Conservation (phyloP, 1,284 basidiomycete species). For the Naganishia liquefaciens region DNA sequence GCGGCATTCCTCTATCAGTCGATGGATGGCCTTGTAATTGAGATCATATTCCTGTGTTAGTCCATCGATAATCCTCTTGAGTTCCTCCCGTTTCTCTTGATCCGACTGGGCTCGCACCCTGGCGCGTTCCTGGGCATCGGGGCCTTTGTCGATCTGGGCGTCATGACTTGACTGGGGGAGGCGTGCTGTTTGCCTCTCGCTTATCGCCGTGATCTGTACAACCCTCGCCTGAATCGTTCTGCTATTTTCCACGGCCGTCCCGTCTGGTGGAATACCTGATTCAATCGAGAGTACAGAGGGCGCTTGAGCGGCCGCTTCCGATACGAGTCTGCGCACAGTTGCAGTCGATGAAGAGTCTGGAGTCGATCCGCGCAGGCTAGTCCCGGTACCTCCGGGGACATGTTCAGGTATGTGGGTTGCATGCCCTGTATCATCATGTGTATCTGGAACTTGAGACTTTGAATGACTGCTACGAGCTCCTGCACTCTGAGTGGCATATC, state of each 20-base stretch:
- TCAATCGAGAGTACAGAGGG: neutral
- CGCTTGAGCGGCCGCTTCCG: neutral
- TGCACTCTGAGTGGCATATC: neutral
- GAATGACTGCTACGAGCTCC: neutral
- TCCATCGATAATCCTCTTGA: conserved; percentile 18
- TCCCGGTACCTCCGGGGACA: neutral
- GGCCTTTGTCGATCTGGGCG: neutral
- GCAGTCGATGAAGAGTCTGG: neutral
- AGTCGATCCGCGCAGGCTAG: neutral
- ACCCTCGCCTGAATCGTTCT: neutral
- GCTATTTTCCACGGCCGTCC: neutral
- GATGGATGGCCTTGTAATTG: conserved; percentile 20
- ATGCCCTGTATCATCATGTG: neutral
- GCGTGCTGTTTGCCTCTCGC: no score
- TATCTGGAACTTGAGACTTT: conserved; percentile 21
- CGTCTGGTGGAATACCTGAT: neutral
- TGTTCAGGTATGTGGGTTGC: neutral
- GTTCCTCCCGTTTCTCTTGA: conserved; percentile 16
- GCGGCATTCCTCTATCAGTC: conserved; percentile 23
- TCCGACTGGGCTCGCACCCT: conserved; percentile 4
- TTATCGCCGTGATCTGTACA: neutral
- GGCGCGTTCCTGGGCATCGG: neutral
- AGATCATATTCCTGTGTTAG: conserved; percentile 17
- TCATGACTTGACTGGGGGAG: neutral
- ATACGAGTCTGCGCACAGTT: conserved; percentile 5